phyloP scores from a whole-genome alignment of 192 early-diverging fungal genomes.

The Coemansia erecta region DNA sequence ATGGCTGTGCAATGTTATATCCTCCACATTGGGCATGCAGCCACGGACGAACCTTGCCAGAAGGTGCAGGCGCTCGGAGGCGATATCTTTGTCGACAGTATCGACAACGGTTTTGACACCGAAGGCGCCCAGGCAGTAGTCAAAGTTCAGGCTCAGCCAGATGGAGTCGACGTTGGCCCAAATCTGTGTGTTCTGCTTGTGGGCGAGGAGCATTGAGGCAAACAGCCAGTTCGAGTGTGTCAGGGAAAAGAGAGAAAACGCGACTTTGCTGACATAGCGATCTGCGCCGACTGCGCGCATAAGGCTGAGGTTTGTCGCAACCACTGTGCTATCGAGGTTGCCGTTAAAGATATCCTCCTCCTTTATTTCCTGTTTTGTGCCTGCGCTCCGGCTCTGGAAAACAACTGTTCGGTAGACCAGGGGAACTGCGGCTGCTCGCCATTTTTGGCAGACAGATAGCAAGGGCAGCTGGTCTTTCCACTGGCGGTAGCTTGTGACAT shows the following conservation, averaged over 20 bases:
- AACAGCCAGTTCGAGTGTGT: not conserved
- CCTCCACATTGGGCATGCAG: too few relatives aligned
- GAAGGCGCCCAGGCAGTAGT: too few relatives aligned
- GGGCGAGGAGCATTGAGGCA: not conserved
- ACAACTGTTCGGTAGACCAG: not conserved
- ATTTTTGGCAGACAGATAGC: not conserved
- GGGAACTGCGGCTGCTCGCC: not conserved
- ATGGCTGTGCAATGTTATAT: too few relatives aligned
- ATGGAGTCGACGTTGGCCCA: not conserved
- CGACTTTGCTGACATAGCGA: not conserved
- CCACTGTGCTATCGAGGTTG: not conserved
- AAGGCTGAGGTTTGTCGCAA: not conserved
- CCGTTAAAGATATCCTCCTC: not conserved
- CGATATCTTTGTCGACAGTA: too few relatives aligned
- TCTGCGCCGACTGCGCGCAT: not conserved
- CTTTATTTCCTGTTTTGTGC: not conserved
- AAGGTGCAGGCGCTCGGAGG: too few relatives aligned
- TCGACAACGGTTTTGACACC: too few relatives aligned
- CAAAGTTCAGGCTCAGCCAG: not conserved
- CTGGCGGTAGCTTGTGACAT: not conserved
- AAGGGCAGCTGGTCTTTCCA: not conserved
- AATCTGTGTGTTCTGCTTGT: not conserved
- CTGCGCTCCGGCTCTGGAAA: slow-evolving; percentile 2
- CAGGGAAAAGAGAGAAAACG: not conserved
- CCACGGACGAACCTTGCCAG: too few relatives aligned